phyloP scores from a whole-genome alignment of 345 rosid genomes.

The Xanthoceras sorbifolium region DNA sequence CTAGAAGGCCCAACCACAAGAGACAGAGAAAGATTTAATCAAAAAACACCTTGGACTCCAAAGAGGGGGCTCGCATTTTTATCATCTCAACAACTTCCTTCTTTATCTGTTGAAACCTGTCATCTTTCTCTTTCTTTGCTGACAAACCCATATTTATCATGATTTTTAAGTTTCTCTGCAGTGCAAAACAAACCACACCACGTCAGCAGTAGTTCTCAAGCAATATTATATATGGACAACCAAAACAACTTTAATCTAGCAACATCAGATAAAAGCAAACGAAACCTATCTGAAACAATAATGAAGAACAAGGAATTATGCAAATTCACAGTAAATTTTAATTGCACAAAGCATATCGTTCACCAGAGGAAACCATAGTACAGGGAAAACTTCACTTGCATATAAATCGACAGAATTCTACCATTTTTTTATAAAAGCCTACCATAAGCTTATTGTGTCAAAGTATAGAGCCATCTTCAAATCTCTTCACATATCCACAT shows the following conservation, averaged over 20 bases:
- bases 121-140: slow-evolving; percentile 82
- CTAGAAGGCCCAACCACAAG: background rate
- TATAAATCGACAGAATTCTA: background rate
- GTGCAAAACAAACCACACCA: slow-evolving; percentile 22
- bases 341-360: background rate
- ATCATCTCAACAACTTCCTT: slow-evolving; percentile 84
- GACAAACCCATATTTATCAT: slow-evolving; percentile 71
- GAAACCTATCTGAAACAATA: background rate
- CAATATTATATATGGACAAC: slow-evolving; percentile 3
- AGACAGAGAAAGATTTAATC: slow-evolving; percentile 12
- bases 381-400: background rate
- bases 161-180: slow-evolving; percentile 82
- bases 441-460: background rate
- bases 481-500: background rate
- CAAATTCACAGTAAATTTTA: slow-evolving; percentile 1
- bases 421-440: background rate
- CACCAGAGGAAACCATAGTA: background rate
- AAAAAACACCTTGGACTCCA: slow-evolving; percentile 64
- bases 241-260: background rate
- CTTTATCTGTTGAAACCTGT: slow-evolving; percentile 75
- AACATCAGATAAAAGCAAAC: slow-evolving; percentile 4
- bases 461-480: background rate
- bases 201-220: background rate
- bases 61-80: slow-evolving; percentile 45
- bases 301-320: background rate